These are phyloP conservation scores for Brassica nigra DNA, from an alignment of 345 rosid species.

Conservation along the genomic window DNA sequence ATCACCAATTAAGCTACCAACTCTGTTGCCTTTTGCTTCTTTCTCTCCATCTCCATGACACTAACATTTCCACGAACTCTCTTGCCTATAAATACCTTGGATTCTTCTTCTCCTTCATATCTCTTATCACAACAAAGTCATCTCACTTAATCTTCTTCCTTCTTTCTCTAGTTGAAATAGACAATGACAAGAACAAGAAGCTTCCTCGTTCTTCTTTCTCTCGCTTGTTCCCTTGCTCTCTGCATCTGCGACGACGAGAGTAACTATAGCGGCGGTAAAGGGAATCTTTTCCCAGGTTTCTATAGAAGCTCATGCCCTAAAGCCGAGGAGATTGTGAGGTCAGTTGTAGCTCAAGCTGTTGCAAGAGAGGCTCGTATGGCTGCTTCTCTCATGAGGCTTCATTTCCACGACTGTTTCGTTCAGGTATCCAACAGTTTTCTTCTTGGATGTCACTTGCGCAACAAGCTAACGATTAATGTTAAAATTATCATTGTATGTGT, in stretches of 20 bases:
- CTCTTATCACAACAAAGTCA: slow-evolving; percentile 25
- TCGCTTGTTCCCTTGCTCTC: slow-evolving; percentile 51
- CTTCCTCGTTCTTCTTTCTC: slow-evolving; percentile 43
- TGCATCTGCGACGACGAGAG: slow-evolving; percentile 43
- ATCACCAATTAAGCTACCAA: slow-evolving; percentile 29
- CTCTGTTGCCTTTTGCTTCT: slow-evolving; percentile 22
- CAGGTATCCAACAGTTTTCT: slow-evolving; percentile 43
- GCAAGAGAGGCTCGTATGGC: slow-evolving; percentile 69
- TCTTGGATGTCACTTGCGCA: slow-evolving; percentile 1
- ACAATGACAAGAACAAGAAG: slow-evolving; percentile 44
- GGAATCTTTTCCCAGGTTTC: slow-evolving; percentile 57
- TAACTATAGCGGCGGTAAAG: slow-evolving; percentile 19
- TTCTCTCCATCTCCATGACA: slow-evolving; percentile 16
- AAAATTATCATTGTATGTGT: neutral
- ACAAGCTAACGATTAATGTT: neutral
- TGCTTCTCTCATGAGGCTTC: slow-evolving; percentile 77
- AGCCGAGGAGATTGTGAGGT: slow-evolving; percentile 57
- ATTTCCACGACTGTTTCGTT: slow-evolving; percentile 88
- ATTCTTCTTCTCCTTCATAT: slow-evolving; percentile 24
- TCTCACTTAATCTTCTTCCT: slow-evolving; percentile 1
- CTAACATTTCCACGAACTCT: slow-evolving; percentile 3
- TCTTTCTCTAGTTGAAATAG: slow-evolving; percentile 1
- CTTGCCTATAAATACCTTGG: slow-evolving; percentile 26
- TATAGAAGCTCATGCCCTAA: slow-evolving; percentile 72
- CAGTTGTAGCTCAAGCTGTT: slow-evolving; percentile 60